Conservation (phyloP, 2,329 filamentous ascomycete species). For the Fusarium napiforme region DNA sequence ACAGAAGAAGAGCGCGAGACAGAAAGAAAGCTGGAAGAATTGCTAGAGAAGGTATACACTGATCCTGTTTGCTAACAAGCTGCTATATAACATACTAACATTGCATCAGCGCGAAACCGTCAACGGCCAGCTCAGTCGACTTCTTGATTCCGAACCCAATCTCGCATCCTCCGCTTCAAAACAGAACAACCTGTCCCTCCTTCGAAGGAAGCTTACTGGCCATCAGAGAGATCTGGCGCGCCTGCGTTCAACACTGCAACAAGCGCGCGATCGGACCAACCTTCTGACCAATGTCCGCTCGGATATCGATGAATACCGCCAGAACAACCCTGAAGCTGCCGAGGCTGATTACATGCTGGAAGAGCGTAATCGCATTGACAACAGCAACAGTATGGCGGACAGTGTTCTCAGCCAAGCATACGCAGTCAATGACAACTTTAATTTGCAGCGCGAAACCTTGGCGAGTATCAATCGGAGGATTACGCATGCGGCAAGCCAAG, state of each 20-base stretch:
- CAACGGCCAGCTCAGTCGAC: conserved; percentile 83
- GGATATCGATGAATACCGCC: conserved; percentile 90
- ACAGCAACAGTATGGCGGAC: conserved; percentile 89
- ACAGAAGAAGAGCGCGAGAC: conserved; percentile 84
- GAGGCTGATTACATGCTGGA: conserved; percentile 98
- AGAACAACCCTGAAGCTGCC: conserved; percentile 80
- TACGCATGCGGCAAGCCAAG: conserved; percentile 86
- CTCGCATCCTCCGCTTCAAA: conserved; percentile 93
- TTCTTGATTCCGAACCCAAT: conserved; percentile 91
- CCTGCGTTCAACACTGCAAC: conserved; percentile 76
- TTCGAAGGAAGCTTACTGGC: conserved; percentile 88
- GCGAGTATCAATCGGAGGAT: conserved; percentile 91
- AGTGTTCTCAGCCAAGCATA: conserved; percentile 94
- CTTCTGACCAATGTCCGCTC: conserved; percentile 89
- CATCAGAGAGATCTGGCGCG: conserved; percentile 85
- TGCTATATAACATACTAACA: conserved; percentile 19
- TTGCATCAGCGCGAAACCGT: conserved; percentile 77
- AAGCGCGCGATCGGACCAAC: conserved; percentile 87
- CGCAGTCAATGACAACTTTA: conserved; percentile 93
- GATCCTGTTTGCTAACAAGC: neutral
- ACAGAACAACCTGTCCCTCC: conserved; percentile 92
- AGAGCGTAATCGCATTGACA: conserved; percentile 86
- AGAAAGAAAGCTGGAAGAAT: conserved; percentile 83
- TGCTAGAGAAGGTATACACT: conserved; percentile 77
- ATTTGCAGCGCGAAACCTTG: conserved; percentile 86